Percentiles rank a stretch among this genome's conserved stretches.
phyloP scores from a whole-genome alignment of 2,329 filamentous ascomycete genomes.

The Gyromitra esculenta region DNA sequence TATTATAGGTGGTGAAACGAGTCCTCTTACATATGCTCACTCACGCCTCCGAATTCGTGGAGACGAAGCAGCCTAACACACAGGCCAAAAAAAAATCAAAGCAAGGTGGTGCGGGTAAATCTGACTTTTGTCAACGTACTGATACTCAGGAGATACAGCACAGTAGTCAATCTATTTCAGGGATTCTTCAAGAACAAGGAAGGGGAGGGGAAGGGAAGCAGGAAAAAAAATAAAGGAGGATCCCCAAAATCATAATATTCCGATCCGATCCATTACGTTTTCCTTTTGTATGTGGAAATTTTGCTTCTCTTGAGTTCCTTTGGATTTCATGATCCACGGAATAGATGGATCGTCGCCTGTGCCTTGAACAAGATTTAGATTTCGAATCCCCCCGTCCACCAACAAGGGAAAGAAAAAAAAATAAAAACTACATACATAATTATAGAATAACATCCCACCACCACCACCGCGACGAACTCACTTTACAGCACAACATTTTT shows the following conservation, averaged over 20 bases:
- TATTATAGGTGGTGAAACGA: slow-evolving; percentile 38
- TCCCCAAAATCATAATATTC: slow-evolving; percentile 42
- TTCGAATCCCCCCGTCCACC: slow-evolving; percentile 37
- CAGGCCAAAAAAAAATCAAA: slow-evolving; percentile 27
- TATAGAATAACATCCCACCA: slow-evolving; percentile 26
- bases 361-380: slow-evolving; percentile 46
- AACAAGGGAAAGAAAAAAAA: not conserved
- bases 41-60: slow-evolving; percentile 44
- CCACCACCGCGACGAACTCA: slow-evolving; percentile 1
- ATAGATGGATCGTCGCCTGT: slow-evolving; percentile 33
- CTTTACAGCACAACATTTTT: slow-evolving; percentile 47
- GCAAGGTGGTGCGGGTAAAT: slow-evolving; percentile 45
- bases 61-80: slow-evolving; percentile 45
- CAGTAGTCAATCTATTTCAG: slow-evolving; percentile 43
- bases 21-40: slow-evolving; percentile 28
- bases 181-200: slow-evolving; percentile 8
- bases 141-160: slow-evolving; percentile 42
- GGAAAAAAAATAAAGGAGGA: slow-evolving; percentile 9
- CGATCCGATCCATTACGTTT: slow-evolving; percentile 51
- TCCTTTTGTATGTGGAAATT: slow-evolving; percentile 33
- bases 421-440: slow-evolving; percentile 29
- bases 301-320: slow-evolving; percentile 32
- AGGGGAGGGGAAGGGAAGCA: not conserved
- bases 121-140: slow-evolving; percentile 42
- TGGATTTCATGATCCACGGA: slow-evolving; percentile 46